Evolutionary conservation across 1,284 basidiomycete species (phyloP).

Genomic region (Abortiporus biennis): DNA sequence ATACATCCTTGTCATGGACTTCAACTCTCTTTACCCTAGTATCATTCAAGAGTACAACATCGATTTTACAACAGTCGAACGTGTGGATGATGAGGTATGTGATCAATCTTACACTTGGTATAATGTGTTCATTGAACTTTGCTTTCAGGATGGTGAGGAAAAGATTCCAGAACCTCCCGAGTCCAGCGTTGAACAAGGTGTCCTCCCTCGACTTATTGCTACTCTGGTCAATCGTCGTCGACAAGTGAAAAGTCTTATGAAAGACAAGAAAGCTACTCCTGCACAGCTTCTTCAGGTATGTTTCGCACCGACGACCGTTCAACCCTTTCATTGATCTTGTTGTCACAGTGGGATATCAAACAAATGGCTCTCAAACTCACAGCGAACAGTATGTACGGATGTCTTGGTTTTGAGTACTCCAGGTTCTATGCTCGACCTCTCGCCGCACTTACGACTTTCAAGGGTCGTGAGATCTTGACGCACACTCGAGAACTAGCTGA

Average conservation of each 20-base stretch:
- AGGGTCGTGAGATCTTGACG: conserved; percentile 96
- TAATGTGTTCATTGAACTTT: conserved; percentile 8
- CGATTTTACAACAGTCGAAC: conserved; percentile 95
- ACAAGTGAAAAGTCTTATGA: conserved; percentile 94
- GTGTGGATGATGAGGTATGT: conserved; percentile 59
- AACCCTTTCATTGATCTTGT: not conserved
- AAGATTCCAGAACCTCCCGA: conserved; percentile 88
- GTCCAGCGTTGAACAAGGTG: conserved; percentile 72
- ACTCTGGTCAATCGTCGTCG: conserved; percentile 87
- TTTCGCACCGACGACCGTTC: not conserved
- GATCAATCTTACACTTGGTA: not conserved
- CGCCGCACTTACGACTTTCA: conserved; percentile 95
- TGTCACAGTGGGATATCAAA: conserved; percentile 84
- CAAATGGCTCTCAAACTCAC: conserved; percentile 97
- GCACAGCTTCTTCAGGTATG: conserved; percentile 83
- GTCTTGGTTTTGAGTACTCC: conserved; percentile 96
- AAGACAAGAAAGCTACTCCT: conserved; percentile 72
- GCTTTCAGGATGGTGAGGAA: conserved; percentile 65
- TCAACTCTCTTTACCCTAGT: conserved; percentile 98
- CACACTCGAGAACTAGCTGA: conserved; percentile 93
- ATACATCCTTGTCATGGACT: conserved; percentile 98
- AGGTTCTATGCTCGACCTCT: conserved; percentile 96
- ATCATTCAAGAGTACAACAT: conserved; percentile 99
- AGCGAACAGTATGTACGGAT: conserved; percentile 99
- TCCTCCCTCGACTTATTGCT: conserved; percentile 93